Percentiles rank a stretch among this genome's conserved stretches.
Conservation (phyloP, 2,329 filamentous ascomycete genomes). For the Geoglossum cookeanum region DNA sequence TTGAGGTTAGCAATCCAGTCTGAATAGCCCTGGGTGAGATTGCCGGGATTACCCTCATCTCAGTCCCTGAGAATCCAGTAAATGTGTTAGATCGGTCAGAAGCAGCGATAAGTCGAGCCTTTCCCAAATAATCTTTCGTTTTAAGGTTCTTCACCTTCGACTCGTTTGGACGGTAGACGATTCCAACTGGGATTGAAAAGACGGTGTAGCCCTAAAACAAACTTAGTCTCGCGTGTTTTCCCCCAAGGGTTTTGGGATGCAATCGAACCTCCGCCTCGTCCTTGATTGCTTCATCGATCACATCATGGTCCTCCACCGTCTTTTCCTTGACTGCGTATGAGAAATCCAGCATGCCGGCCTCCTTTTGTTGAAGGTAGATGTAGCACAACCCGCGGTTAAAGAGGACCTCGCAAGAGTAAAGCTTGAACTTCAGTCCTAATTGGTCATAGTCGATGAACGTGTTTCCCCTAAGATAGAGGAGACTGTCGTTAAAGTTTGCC, state of each 20-base stretch:
- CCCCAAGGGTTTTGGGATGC: not conserved
- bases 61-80: slow-evolving; percentile 61
- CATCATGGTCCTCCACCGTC: slow-evolving; percentile 86
- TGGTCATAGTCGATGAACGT: slow-evolving; percentile 97
- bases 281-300: slow-evolving; percentile 90
- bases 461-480: slow-evolving; percentile 87
- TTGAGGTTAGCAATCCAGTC: not conserved
- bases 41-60: slow-evolving; percentile 40
- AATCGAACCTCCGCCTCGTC: slow-evolving; percentile 65
- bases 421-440: slow-evolving; percentile 80
- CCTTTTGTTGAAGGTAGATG: slow-evolving; percentile 85
- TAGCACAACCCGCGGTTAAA: slow-evolving; percentile 97
- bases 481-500: slow-evolving; percentile 95
- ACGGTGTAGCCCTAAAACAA: slow-evolving; percentile 70
- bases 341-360: slow-evolving; percentile 79
- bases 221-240: not conserved
- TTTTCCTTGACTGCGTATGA: slow-evolving; percentile 87
- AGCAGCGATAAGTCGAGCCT: slow-evolving; percentile 80
- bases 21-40: not conserved
- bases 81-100: slow-evolving; percentile 65
- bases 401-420: slow-evolving; percentile 92
- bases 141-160: slow-evolving; percentile 97
- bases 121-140: slow-evolving; percentile 92
- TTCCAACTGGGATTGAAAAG: slow-evolving; percentile 91
- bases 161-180: slow-evolving; percentile 88